Conservation (phyloP, 495 filamentous ascomycete species). For the Endocarpon pusillum region DNA sequence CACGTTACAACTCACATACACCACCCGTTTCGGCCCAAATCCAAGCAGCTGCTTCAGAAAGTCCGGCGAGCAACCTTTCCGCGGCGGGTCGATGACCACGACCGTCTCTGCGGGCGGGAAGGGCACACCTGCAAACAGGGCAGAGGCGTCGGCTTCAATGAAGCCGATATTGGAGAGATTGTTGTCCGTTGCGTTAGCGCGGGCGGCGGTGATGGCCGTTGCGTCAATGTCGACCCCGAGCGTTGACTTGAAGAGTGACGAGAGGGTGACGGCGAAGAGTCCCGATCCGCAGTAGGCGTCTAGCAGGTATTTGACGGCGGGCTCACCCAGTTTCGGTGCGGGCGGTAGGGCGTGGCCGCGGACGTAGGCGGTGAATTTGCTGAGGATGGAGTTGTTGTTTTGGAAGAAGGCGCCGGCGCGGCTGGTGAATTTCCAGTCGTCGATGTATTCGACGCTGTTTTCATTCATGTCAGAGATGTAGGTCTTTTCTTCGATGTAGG, state of each 20-base stretch:
- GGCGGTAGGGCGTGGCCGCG: slow-evolving; percentile 51
- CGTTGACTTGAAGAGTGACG: slow-evolving; percentile 53
- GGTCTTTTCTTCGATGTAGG: slow-evolving; percentile 57
- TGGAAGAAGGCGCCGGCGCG: slow-evolving; percentile 93
- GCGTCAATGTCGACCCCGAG: slow-evolving; percentile 56
- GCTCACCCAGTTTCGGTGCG: slow-evolving; percentile 14
- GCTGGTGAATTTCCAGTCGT: slow-evolving; percentile 71
- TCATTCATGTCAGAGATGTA: slow-evolving; percentile 77
- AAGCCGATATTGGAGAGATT: slow-evolving; percentile 56
- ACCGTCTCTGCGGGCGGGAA: slow-evolving; percentile 67
- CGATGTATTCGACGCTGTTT: slow-evolving; percentile 69
- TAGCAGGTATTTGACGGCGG: slow-evolving; percentile 60
- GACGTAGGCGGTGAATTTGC: slow-evolving; percentile 76
- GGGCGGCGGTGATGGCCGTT: slow-evolving; percentile 57
- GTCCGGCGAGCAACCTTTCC: slow-evolving; percentile 79
- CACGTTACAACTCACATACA: slow-evolving; percentile 95
- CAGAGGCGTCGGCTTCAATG: slow-evolving; percentile 65
- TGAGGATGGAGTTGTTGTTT: slow-evolving; percentile 98
- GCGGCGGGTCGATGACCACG: slow-evolving; percentile 82
- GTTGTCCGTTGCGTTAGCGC: slow-evolving; percentile 62
- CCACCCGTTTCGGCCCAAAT: slow-evolving; percentile 58
- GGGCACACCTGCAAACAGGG: slow-evolving; percentile 55
- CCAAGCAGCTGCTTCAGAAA: slow-evolving; percentile 67
- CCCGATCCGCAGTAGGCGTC: slow-evolving; percentile 96
- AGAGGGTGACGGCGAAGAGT: slow-evolving; percentile 89